Evolutionary conservation across 805 yeast species (phyloP), one percentile per base, ranked within the genome.

Genomic region (Hemisphaericaspora nanyangensis): DNA sequence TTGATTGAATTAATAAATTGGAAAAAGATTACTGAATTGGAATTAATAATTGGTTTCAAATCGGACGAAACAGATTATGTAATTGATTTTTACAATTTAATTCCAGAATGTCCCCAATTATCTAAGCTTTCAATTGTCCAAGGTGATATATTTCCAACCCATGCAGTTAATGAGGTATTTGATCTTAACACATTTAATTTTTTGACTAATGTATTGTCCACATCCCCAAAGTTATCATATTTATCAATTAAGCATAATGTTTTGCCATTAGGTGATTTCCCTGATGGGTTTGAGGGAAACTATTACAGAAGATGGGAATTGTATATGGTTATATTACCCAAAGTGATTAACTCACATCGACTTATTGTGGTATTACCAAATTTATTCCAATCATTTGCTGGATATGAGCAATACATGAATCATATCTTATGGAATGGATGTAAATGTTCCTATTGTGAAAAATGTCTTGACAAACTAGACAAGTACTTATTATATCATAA

Each of bases 341-440:
- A 64, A 12, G 34, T 61, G 2, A 40, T 61, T 24, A 43, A 49
- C 15, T 39, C 39, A 5, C 44, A 38, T 13, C 50, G 62, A 2
- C 60, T 78, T 31, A 60, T 72, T 34, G 52, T 85, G 11, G 60
- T 76, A 4, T 68, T 80, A 0, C 88, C 90, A 2, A 77, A 78
- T 4, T 65, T 82, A 38, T 55, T 85, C 45, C 77, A 79, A 40
- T 62, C 80, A 0, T 61, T 81, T 16, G 66, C 87, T 0, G 76
- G 86, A 44, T 85, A 83, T 54, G 95, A 85, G 47, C 81, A 80
- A 40, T 55, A 81, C 6, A 78, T 80, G 53, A 82, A 86, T 33
- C 84, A 81, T 45, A 46, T 85, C 36, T 56, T 85, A 17, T 85
- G 91, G 90, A 84, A 83, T 52, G 91, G 91, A 0, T 84, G 91